Base-by-base conservation (phyloP, 495 filamentous ascomycete genomes). In the Physcia stellaris region DNA sequence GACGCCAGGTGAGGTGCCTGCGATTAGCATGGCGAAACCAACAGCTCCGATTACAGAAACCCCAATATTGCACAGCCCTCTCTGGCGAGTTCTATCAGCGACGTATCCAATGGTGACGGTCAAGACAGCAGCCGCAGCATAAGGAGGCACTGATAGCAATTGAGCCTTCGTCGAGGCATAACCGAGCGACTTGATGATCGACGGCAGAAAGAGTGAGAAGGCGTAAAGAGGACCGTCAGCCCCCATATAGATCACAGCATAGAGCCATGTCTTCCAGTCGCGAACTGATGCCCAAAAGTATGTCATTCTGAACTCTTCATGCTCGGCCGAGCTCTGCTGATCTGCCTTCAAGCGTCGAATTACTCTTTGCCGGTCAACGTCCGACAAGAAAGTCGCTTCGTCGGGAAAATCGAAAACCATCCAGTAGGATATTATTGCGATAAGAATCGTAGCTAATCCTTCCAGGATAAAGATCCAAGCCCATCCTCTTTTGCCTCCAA, bases 331-430 rank as follows among this genome's bases (percentile, higher is more conserved):
- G 2, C 71, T 67, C 54, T 95, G 88, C 47, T 83, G 61, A 53
- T 96, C 88, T 12, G 63, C 52, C 22, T 72, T 76, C 34, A 96
- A 64, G 1, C 88, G 68, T 11, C 75, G 70, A 20, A 86, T 54
- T 0, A 94, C 86, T 6, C 86, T 73, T 11, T 64, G 66, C 20
- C 82, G 74, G 47, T 96, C 88, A 1, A 63, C 61, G 0, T 72
- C 67, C 2, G 72, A 76, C 15, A 96, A 65, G 51, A 94, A 96
- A 7, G 43, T 69, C 5, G 87, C 87, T 30, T 79, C 66, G 48
- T 86, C 82, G 0, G 88, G 88, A 52, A 93, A 95, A 51, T 96
- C 85, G 46, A 83, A 73, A 2, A 96, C 85, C 60, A 85, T 70
- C 79, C 80, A 90, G 58, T 84, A 87, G 9, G 77, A 85, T 1